These are phyloP conservation scores for Eucalyptus coolabah DNA, from an alignment of 345 rosid species.

Conservation along the genomic window DNA sequence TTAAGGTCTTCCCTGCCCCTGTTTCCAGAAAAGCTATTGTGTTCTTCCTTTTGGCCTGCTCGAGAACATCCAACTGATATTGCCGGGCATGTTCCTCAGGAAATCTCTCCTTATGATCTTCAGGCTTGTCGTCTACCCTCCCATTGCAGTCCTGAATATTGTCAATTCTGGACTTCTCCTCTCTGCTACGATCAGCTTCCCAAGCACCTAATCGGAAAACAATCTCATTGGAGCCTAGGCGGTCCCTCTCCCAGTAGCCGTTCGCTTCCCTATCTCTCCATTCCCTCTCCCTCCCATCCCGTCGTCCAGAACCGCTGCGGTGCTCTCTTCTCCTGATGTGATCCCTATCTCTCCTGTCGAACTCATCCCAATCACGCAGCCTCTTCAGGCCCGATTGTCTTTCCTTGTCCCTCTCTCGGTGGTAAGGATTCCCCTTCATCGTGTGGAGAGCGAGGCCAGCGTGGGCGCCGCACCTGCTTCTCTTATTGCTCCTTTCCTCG, in stretches of 20 bases:
- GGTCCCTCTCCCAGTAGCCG: conserved; percentile 98
- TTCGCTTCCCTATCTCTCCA: conserved; percentile 55
- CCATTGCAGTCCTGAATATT: conserved; percentile 25
- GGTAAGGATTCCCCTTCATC: conserved; percentile 19
- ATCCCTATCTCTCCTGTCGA: conserved; percentile 47
- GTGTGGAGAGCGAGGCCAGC: conserved; percentile 18
- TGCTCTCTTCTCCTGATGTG: conserved; percentile 43
- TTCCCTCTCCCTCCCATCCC: conserved; percentile 48
- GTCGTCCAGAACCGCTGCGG: conserved; percentile 21
- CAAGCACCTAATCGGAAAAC: conserved; percentile 70
- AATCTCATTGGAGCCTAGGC: conserved; percentile 53
- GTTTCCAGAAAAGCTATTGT: conserved; percentile 98
- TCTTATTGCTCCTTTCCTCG: conserved; percentile 40
- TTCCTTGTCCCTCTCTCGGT: conserved; percentile 51
- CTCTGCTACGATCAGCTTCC: conserved; percentile 58
- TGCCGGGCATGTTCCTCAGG: conserved; percentile 85
- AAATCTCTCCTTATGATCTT: conserved; percentile 53
- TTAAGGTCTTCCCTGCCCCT: conserved; percentile 96
- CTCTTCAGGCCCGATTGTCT: conserved; percentile 46
- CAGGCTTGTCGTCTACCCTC: conserved; percentile 34
- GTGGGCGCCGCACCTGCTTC: conserved; percentile 24
- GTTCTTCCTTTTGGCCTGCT: conserved; percentile 84
- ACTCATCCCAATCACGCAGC: conserved; percentile 45
- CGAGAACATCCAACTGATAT: conserved; percentile 94
- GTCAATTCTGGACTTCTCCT: conserved; percentile 28